Conservation (phyloP, 2,329 filamentous ascomycete genomes). For the Beauveria australis region DNA sequence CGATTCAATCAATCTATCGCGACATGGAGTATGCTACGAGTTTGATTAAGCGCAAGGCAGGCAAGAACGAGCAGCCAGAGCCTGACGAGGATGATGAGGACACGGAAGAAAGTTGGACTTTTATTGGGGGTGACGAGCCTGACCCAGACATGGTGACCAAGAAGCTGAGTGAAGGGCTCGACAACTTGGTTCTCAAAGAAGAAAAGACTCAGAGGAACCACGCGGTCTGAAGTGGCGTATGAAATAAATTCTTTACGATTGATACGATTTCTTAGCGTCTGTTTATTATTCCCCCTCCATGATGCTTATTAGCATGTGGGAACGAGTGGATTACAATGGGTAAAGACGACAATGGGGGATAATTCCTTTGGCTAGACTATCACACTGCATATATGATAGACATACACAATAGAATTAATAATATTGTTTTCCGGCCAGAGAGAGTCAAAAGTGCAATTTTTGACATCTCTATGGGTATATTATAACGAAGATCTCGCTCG, state of each 20-base stretch:
- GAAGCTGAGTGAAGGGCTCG: conserved; percentile 30
- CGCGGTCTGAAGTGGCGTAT: conserved; percentile 7
- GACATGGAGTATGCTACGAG: conserved; percentile 89
- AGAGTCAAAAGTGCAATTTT: not conserved
- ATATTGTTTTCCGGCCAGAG: not conserved
- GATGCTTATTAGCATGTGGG: not conserved
- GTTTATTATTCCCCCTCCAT: not conserved
- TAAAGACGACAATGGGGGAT: not conserved
- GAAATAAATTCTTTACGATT: not conserved
- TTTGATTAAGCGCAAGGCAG: conserved; percentile 60
- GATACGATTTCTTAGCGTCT: not conserved
- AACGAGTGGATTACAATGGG: not conserved
- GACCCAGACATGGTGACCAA: conserved; percentile 35
- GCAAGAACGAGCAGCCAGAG: conserved; percentile 37
- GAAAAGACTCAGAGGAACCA: conserved; percentile 20
- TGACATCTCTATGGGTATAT: not conserved
- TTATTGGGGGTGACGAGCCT: conserved; percentile 56
- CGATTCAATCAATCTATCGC: conserved; percentile 87
- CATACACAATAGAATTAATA: conserved; percentile 7
- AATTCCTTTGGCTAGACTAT: conserved; percentile 4
- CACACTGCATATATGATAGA: conserved; percentile 8
- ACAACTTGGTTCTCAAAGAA: conserved; percentile 13
- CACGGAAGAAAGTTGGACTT: conserved; percentile 82
- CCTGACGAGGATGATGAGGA: conserved; percentile 43
- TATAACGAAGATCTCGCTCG: not conserved